A percentile compares a stretch with the other conserved stretches of the same genome.
Conservation (phyloP, 2,329 filamentous ascomycete genomes). For the Elsinoe australis region DNA sequence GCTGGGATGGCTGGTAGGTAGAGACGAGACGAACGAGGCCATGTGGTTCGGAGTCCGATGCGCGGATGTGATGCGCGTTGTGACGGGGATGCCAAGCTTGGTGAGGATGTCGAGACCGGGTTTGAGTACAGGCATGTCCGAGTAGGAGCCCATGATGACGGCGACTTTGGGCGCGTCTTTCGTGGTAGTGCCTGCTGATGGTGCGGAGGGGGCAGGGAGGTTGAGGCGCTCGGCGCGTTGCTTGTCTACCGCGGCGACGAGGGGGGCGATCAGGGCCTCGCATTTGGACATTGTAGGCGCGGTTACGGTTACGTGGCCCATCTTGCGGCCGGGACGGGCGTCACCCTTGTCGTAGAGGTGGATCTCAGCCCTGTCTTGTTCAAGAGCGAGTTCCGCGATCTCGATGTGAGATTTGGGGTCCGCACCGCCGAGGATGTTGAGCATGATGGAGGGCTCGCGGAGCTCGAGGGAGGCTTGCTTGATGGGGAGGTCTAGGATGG, state of each 20-base stretch:
- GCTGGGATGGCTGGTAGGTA: conserved; percentile 26
- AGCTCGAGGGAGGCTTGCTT: conserved; percentile 46
- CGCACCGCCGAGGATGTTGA: conserved; percentile 71
- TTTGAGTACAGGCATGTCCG: conserved; percentile 61
- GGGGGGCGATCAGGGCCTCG: conserved; percentile 59
- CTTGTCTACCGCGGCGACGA: conserved; percentile 58
- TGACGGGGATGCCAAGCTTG: conserved; percentile 64
- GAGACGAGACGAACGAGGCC: conserved; percentile 37
- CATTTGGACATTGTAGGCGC: conserved; percentile 59
- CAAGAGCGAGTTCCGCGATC: conserved; percentile 49
- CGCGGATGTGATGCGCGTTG: conserved; percentile 69
- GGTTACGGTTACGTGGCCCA: conserved; percentile 85
- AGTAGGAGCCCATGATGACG: conserved; percentile 79
- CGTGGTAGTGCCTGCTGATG: no score
- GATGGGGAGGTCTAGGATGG: conserved; percentile 65
- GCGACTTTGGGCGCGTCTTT: conserved; percentile 45
- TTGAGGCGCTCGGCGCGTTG: conserved; percentile 42
- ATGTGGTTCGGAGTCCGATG: conserved; percentile 46
- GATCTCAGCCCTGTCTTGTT: conserved; percentile 54
- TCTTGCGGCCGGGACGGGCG: conserved; percentile 82
- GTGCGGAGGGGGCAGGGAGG: conserved; percentile 35
- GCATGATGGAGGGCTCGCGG: conserved; percentile 61
- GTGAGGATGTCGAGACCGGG: conserved; percentile 59
- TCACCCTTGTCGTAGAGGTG: conserved; percentile 88
- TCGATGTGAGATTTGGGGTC: conserved; percentile 55